A percentile compares a stretch with the other conserved stretches of the same genome.
Conservation (phyloP, 768 basidiomycete species). For the Kwoniella dendrophila region DNA sequence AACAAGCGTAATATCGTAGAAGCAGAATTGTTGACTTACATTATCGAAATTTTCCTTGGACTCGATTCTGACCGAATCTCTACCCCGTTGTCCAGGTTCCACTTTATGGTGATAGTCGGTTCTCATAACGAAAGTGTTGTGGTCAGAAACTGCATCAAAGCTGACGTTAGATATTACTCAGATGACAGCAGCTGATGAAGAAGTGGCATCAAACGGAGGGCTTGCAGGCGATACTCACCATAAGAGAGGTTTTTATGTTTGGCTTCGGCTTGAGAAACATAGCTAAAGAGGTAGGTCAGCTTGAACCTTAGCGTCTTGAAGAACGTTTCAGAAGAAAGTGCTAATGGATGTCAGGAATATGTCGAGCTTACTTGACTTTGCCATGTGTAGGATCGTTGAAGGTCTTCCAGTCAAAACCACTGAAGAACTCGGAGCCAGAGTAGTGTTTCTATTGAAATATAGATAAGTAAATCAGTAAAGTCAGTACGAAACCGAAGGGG, state of each 20-base stretch:
- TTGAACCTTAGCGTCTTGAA: not conserved
- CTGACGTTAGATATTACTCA: not conserved
- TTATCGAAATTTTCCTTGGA: slow-evolving; percentile 19
- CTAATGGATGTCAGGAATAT: not conserved
- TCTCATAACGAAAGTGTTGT: slow-evolving; percentile 19
- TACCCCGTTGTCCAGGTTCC: not conserved
- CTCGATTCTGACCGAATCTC: slow-evolving; percentile 25
- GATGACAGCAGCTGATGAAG: not conserved
- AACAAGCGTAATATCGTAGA: not conserved
- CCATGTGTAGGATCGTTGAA: slow-evolving; percentile 27
- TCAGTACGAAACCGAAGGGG: too few relatives aligned
- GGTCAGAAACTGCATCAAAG: not conserved
- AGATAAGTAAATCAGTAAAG: not conserved
- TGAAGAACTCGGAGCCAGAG: slow-evolving; percentile 20
- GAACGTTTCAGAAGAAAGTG: not conserved
- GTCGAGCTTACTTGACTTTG: slow-evolving; percentile 18
- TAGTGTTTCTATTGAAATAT: slow-evolving; percentile 6
- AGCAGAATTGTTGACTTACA: not conserved
- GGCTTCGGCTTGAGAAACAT: slow-evolving; percentile 9
- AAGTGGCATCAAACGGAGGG: not conserved
- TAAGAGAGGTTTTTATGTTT: slow-evolving; percentile 11
- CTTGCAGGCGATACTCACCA: slow-evolving; percentile 3
- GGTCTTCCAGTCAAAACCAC: slow-evolving; percentile 22
- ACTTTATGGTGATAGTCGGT: slow-evolving; percentile 12
- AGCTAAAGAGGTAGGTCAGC: slow-evolving; percentile 2